A percentile compares a stretch with the other conserved stretches of the same genome.
These are phyloP conservation scores for Margaritispora aquatica DNA, from an alignment of 495 filamentous ascomycete genomes.

Conservation along the genomic window DNA sequence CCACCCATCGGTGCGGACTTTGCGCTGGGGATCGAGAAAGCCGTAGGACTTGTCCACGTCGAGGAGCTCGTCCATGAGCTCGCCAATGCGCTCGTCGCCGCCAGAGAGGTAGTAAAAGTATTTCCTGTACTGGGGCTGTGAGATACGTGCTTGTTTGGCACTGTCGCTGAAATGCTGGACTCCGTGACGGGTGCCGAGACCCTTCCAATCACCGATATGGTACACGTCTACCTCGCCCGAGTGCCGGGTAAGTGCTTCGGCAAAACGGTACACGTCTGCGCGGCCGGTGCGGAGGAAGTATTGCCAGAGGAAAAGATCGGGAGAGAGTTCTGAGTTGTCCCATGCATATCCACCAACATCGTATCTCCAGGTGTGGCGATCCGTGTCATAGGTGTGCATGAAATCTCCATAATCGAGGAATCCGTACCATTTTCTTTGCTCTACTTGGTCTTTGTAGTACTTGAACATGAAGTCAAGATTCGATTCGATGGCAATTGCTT, in stretches of 20 bases:
- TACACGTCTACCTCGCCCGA: slow-evolving; percentile 46
- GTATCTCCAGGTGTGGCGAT: slow-evolving; percentile 45
- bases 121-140: slow-evolving; percentile 36
- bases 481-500: slow-evolving; percentile 26
- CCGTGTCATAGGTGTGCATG: slow-evolving; percentile 43
- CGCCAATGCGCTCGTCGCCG: slow-evolving; percentile 40
- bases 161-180: slow-evolving; percentile 46
- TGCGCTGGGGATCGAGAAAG: slow-evolving; percentile 38
- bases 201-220: slow-evolving; percentile 39
- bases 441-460: slow-evolving; percentile 39
- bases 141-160: slow-evolving; percentile 44
- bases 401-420: slow-evolving; percentile 48
- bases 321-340: slow-evolving; percentile 49
- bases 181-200: slow-evolving; percentile 45
- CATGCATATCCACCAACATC: slow-evolving; percentile 47
- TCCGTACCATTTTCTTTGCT: slow-evolving; percentile 42
- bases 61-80: slow-evolving; percentile 33
- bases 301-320: slow-evolving; percentile 45
- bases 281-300: slow-evolving; percentile 43
- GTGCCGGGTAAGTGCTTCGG: slow-evolving; percentile 41
- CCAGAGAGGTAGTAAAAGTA: slow-evolving; percentile 41
- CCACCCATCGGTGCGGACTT: slow-evolving; percentile 26
- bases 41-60: slow-evolving; percentile 37
- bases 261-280: slow-evolving; percentile 40
- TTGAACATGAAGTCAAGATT: slow-evolving; percentile 38